A percentile compares a stretch with the other conserved stretches of the same genome.
Conservation (phyloP, 1,284 basidiomycete species). For the Hypsizygus ulmarius region DNA sequence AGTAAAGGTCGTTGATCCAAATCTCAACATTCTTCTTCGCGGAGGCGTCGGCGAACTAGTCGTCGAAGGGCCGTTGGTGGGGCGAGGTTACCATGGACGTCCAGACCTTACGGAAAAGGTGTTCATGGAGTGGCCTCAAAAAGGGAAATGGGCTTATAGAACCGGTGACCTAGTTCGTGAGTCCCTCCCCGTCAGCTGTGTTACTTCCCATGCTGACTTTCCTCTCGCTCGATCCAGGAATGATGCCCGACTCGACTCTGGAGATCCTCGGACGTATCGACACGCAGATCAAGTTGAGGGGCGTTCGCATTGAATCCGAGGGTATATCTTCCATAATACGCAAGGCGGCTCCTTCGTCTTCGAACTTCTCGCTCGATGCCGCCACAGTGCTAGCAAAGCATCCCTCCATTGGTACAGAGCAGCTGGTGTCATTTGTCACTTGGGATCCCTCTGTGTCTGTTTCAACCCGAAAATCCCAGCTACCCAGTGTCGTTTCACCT, state of each 20-base stretch:
- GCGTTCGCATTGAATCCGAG: slow-evolving; percentile 54
- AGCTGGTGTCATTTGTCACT: slow-evolving; percentile 48
- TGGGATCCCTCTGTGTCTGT: slow-evolving; percentile 35
- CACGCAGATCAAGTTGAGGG: slow-evolving; percentile 53
- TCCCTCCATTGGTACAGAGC: slow-evolving; percentile 43
- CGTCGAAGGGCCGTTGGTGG: slow-evolving; percentile 51
- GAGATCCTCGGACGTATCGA: slow-evolving; percentile 57
- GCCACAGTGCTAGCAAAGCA: slow-evolving; percentile 47
- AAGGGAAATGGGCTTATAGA: slow-evolving; percentile 44
- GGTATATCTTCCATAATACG: slow-evolving; percentile 50
- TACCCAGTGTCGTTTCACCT: slow-evolving; percentile 31
- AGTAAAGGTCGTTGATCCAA: slow-evolving; percentile 29
- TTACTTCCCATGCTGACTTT: not conserved
- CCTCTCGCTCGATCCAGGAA: slow-evolving; percentile 28
- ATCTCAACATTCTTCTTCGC: slow-evolving; percentile 39
- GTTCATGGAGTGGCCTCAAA: slow-evolving; percentile 46
- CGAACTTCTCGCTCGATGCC: slow-evolving; percentile 34
- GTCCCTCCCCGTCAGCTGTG: slow-evolving; percentile 12
- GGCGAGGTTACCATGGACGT: slow-evolving; percentile 47
- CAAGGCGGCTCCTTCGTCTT: slow-evolving; percentile 29
- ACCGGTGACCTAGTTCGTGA: slow-evolving; percentile 48
- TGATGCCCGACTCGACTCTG: slow-evolving; percentile 52
- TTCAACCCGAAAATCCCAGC: slow-evolving; percentile 34
- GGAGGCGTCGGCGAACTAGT: slow-evolving; percentile 51
- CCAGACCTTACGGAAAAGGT: slow-evolving; percentile 45